Conservation (phyloP, 768 basidiomycete genomes). For the Basidioascus undulatus region DNA sequence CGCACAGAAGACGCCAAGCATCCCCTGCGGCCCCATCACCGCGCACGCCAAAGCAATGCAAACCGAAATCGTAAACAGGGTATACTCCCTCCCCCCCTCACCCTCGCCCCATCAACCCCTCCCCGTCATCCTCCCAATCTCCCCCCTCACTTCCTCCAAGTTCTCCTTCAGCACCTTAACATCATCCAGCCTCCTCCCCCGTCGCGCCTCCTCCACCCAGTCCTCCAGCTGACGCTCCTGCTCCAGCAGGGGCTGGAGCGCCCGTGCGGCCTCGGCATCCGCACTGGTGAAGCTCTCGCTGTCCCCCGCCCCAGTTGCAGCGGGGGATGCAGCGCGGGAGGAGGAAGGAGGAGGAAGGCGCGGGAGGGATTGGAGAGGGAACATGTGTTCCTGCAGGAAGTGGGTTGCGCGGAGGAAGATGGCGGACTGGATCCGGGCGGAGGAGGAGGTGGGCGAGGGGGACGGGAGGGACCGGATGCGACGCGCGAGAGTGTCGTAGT, state of each 20-base stretch:
- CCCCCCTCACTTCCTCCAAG: slow-evolving; percentile 53
- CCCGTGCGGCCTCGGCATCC: slow-evolving; percentile 43
- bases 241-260: slow-evolving; percentile 69
- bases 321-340: not conserved
- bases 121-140: slow-evolving; percentile 41
- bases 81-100: not conserved
- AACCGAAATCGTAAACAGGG: too few species aligned
- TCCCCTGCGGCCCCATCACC: too few species aligned
- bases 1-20: too few species aligned
- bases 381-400: slow-evolving; percentile 76
- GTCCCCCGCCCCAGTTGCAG: not conserved
- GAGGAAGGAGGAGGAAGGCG: not conserved
- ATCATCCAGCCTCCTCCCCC: slow-evolving; percentile 80
- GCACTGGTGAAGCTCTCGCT: slow-evolving; percentile 25
- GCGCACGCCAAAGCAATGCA: too few species aligned
- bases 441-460: slow-evolving; percentile 36
- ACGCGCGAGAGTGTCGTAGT: slow-evolving; percentile 68
- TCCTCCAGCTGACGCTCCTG: slow-evolving; percentile 75
- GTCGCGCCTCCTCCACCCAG: slow-evolving; percentile 66
- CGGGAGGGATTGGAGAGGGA: slow-evolving; percentile 34
- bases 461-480: slow-evolving; percentile 52
- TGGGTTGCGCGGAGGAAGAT: slow-evolving; percentile 48
- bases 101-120: slow-evolving; percentile 2
- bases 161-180: slow-evolving; percentile 56
- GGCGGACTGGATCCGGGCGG: slow-evolving; percentile 57